Evolutionary conservation across 208 protist genomes (phyloP).

Genomic region (Porcisia hertigi): DNA sequence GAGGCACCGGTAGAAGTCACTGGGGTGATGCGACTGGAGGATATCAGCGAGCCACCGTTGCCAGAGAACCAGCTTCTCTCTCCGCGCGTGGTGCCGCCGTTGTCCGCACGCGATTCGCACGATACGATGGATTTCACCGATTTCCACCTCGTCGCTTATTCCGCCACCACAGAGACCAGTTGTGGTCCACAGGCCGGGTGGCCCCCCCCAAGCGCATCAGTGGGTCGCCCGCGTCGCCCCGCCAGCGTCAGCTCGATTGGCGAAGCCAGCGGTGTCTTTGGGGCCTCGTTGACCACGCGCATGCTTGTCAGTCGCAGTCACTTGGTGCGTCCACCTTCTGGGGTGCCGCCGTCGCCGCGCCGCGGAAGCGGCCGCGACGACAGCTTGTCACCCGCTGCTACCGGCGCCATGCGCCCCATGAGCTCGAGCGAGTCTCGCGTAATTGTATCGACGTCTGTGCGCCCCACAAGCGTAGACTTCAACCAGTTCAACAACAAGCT

Average conservation of each 20-base stretch:
- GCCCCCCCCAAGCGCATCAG: neutral
- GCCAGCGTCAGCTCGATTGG: conserved; percentile 22
- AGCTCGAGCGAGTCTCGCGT: conserved; percentile 41
- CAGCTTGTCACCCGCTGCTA: conserved; percentile 23
- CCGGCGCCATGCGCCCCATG: conserved; percentile 20
- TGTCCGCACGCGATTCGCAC: neutral
- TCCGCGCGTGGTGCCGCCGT: conserved; percentile 7
- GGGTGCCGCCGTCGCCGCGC: conserved; percentile 34
- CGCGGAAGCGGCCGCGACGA: conserved; percentile 25
- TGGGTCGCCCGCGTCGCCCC: conserved; percentile 23
- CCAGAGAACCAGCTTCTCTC: neutral
- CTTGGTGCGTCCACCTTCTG: conserved; percentile 42
- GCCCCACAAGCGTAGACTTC: conserved; percentile 72
- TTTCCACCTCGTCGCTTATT: neutral
- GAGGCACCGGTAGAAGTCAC: conserved; percentile 20
- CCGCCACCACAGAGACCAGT: neutral
- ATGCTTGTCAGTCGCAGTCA: conserved; percentile 49
- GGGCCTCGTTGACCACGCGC: conserved; percentile 22
- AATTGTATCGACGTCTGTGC: conserved; percentile 29
- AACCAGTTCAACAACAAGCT: conserved; percentile 68
- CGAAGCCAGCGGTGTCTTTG: conserved; percentile 29
- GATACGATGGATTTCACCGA: conserved; percentile 8
- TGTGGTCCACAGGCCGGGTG: conserved; percentile 1
- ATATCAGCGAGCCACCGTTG: conserved; percentile 10
- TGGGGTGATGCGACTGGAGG: conserved; percentile 27